Conservation (phyloP, 805 yeast species). For the Spencermartinsiella europaea region DNA sequence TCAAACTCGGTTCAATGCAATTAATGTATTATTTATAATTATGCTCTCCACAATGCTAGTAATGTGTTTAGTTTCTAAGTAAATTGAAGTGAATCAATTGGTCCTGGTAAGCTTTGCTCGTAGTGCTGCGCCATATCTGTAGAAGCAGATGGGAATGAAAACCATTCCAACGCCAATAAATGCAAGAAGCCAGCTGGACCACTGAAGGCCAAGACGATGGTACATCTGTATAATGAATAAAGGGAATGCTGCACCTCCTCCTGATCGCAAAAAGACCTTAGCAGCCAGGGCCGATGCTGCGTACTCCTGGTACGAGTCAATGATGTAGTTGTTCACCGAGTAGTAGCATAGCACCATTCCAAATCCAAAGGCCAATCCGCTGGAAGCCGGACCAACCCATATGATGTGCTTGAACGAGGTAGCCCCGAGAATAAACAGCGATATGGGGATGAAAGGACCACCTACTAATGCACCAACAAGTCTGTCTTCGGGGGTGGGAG, state of each 20-base stretch:
- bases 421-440: slow-evolving; percentile 60
- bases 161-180: slow-evolving; percentile 45
- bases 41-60: too few species aligned
- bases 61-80: too few species aligned
- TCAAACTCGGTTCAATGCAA: too few species aligned
- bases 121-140: slow-evolving; percentile 40
- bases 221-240: slow-evolving; percentile 54
- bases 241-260: slow-evolving; percentile 58
- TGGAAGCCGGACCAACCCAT: slow-evolving; percentile 53
- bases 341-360: slow-evolving; percentile 54
- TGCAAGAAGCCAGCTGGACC: slow-evolving; percentile 54
- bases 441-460: slow-evolving; percentile 42
- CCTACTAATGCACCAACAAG: slow-evolving; percentile 48
- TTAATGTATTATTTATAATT: too few species aligned
- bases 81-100: slow-evolving; percentile 30
- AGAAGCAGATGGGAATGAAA: slow-evolving; percentile 48
- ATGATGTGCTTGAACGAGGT: slow-evolving; percentile 42
- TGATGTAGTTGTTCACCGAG: slow-evolving; percentile 67
- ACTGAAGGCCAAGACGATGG: slow-evolving; percentile 42
- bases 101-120: slow-evolving; percentile 26
- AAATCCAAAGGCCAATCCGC: slow-evolving; percentile 48
- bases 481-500: slow-evolving; percentile 53
- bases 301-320: slow-evolving; percentile 74
- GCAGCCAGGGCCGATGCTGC: slow-evolving; percentile 57
- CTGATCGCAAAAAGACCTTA: slow-evolving; percentile 54